These are phyloP conservation scores for Phialemoniopsis sp. DNA, from an alignment of 2,329 filamentous ascomycete genomes.

Conservation along the genomic window DNA sequence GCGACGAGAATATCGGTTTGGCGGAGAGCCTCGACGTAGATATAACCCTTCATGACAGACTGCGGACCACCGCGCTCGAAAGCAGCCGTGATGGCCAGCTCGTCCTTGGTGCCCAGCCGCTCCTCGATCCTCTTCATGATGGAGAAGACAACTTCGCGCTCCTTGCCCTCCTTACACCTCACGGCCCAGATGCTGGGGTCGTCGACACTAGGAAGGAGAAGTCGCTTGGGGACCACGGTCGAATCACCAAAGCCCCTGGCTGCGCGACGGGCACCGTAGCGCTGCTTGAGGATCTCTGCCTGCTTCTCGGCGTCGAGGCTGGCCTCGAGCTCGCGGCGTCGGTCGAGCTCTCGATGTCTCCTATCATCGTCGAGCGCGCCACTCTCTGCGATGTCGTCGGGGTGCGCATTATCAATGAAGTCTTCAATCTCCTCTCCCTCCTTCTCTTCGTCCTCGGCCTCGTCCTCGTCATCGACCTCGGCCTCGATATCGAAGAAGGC, in stretches of 20 bases:
- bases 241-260: constrained; percentile 64
- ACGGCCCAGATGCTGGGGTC: constrained; percentile 96
- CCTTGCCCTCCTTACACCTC: constrained; percentile 91
- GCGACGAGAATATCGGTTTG: constrained; percentile 82
- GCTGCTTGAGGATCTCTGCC: constrained; percentile 78
- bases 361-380: constrained; percentile 84
- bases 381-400: constrained; percentile 79
- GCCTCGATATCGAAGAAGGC: constrained; percentile 97
- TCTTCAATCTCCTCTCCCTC: constrained; percentile 79
- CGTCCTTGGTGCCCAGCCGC: constrained; percentile 70
- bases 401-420: constrained; percentile 85
- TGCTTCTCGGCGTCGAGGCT: constrained; percentile 93
- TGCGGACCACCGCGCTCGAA: constrained; percentile 82
- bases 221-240: constrained; percentile 74
- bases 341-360: constrained; percentile 89
- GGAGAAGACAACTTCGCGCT: constrained; percentile 82
- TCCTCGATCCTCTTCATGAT: constrained; percentile 90
- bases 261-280: constrained; percentile 76
- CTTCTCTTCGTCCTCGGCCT: constrained; percentile 83
- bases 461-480: constrained; percentile 94
- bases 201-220: constrained; percentile 87
- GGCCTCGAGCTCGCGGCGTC: constrained; percentile 80
- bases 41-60: constrained; percentile 83
- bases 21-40: constrained; percentile 89
- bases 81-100: constrained; percentile 79